A percentile compares a stretch with the other conserved stretches of the same genome.
These are phyloP conservation scores for Lactarius sp. DNA, from an alignment of 768 basidiomycete species.

Conservation along the genomic window DNA sequence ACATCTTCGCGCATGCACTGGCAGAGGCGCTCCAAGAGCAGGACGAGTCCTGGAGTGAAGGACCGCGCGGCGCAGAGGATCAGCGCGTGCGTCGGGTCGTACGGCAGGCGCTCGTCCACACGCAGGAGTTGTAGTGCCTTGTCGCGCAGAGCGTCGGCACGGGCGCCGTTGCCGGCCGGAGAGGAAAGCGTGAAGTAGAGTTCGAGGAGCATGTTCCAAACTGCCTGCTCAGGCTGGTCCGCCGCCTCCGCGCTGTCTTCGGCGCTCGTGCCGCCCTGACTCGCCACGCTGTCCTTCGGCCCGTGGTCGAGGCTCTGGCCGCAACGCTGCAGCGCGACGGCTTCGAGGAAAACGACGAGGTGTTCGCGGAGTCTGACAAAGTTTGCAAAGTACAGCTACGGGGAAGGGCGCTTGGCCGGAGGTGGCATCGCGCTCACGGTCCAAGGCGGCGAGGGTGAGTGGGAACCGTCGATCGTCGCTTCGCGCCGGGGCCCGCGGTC, in stretches of 20 bases:
- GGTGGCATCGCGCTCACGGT: slow-evolving; percentile 23
- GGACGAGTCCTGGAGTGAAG: slow-evolving; percentile 80
- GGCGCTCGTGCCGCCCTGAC: slow-evolving; percentile 21
- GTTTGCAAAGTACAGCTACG: slow-evolving; percentile 85
- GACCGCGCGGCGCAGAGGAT: slow-evolving; percentile 83
- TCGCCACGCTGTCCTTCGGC: slow-evolving; percentile 19
- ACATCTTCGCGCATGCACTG: slow-evolving; percentile 98
- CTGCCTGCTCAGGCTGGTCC: slow-evolving; percentile 76
- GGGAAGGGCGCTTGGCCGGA: slow-evolving; percentile 60
- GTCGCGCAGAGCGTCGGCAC: slow-evolving; percentile 35
- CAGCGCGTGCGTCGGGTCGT: slow-evolving; percentile 89
- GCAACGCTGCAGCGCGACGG: slow-evolving; percentile 77
- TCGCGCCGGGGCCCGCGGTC: slow-evolving; percentile 34
- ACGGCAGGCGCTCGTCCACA: slow-evolving; percentile 51
- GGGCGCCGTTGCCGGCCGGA: slow-evolving; percentile 25
- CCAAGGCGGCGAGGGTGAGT: slow-evolving; percentile 31
- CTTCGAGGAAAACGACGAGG: slow-evolving; percentile 86
- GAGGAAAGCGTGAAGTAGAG: slow-evolving; percentile 72
- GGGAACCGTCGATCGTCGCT: slow-evolving; percentile 36
- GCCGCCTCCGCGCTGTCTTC: slow-evolving; percentile 37
- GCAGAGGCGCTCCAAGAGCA: slow-evolving; percentile 89
- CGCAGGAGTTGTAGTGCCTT: slow-evolving; percentile 74
- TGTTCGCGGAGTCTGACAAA: slow-evolving; percentile 85
- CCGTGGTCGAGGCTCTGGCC: slow-evolving; percentile 56
- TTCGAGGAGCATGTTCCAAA: slow-evolving; percentile 96